These are phyloP conservation scores for Coniella lustricola DNA, from an alignment of 2,329 filamentous ascomycete species.

Conservation along the genomic window DNA sequence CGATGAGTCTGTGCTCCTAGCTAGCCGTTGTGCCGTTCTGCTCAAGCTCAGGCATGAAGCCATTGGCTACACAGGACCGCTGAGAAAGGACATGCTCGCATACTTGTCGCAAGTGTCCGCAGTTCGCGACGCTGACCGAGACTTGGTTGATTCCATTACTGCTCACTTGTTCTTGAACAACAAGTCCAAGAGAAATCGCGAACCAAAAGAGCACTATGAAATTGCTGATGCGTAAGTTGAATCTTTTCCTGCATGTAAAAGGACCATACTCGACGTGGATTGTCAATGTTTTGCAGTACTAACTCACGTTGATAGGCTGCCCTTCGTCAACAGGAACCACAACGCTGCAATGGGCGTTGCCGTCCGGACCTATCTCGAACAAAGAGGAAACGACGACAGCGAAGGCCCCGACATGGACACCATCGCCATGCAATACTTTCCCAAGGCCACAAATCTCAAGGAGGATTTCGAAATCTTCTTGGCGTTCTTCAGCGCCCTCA, in stretches of 20 bases:
- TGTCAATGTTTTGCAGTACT: slow-evolving; percentile 12
- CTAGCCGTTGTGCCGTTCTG: slow-evolving; percentile 80
- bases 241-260: background rate
- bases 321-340: slow-evolving; percentile 13
- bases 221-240: slow-evolving; percentile 63
- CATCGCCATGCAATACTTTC: slow-evolving; percentile 30
- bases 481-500: slow-evolving; percentile 51
- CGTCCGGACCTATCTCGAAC: slow-evolving; percentile 13
- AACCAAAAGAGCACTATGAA: slow-evolving; percentile 49
- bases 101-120: slow-evolving; percentile 79
- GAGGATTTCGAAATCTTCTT: slow-evolving; percentile 53
- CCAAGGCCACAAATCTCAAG: slow-evolving; percentile 49
- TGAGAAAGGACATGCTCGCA: slow-evolving; percentile 81
- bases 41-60: slow-evolving; percentile 73
- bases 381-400: slow-evolving; percentile 16
- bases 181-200: slow-evolving; percentile 64
- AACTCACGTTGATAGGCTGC: slow-evolving; percentile 14
- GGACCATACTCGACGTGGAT: background rate
- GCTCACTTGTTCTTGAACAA: slow-evolving; percentile 75
- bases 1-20: slow-evolving; percentile 68
- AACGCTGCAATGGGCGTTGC: slow-evolving; percentile 17
- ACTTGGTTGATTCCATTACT: slow-evolving; percentile 76
- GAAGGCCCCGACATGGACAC: slow-evolving; percentile 21
- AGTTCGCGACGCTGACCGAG: slow-evolving; percentile 71
- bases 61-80: slow-evolving; percentile 88